phyloP scores from a whole-genome alignment of 2,329 filamentous ascomycete genomes.

The Teratosphaeria epicoccoides region DNA sequence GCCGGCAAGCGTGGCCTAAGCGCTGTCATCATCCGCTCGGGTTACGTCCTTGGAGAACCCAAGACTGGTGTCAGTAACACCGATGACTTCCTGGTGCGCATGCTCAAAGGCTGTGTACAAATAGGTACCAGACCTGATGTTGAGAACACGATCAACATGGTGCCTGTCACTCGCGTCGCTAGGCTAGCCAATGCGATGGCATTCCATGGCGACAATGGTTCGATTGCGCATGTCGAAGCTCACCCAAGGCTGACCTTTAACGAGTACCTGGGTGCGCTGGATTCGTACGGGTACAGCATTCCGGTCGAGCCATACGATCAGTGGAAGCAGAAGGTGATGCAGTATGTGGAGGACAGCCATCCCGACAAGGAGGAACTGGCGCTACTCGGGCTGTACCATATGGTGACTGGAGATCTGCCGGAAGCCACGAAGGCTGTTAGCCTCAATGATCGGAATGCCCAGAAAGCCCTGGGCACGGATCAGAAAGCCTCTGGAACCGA shows the following conservation, averaged over 20 bases:
- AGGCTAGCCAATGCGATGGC: slow-evolving; percentile 66
- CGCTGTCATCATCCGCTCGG: slow-evolving; percentile 68
- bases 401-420: slow-evolving; percentile 60
- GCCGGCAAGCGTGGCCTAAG: slow-evolving; percentile 66
- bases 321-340: slow-evolving; percentile 59
- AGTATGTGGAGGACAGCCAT: slow-evolving; percentile 51
- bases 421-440: slow-evolving; percentile 60
- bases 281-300: slow-evolving; percentile 61
- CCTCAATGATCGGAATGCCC: slow-evolving; percentile 62
- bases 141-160: slow-evolving; percentile 76
- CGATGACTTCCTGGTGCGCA: slow-evolving; percentile 82
- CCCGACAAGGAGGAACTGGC: slow-evolving; percentile 58
- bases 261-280: slow-evolving; percentile 60
- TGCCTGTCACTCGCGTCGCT: slow-evolving; percentile 76
- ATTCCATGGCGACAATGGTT: slow-evolving; percentile 41
- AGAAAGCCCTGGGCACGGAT: slow-evolving; percentile 53
- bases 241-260: slow-evolving; percentile 71
- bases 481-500: slow-evolving; percentile 41
- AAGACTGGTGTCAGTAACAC: slow-evolving; percentile 61
- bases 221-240: slow-evolving; percentile 65
- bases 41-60: slow-evolving; percentile 71
- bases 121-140: slow-evolving; percentile 63
- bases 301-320: slow-evolving; percentile 55
- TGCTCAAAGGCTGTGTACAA: slow-evolving; percentile 82
- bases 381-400: slow-evolving; percentile 64